Base-by-base conservation (phyloP, 148 eudicot genomes). In the Vaccinium vitisidaea region DNA sequence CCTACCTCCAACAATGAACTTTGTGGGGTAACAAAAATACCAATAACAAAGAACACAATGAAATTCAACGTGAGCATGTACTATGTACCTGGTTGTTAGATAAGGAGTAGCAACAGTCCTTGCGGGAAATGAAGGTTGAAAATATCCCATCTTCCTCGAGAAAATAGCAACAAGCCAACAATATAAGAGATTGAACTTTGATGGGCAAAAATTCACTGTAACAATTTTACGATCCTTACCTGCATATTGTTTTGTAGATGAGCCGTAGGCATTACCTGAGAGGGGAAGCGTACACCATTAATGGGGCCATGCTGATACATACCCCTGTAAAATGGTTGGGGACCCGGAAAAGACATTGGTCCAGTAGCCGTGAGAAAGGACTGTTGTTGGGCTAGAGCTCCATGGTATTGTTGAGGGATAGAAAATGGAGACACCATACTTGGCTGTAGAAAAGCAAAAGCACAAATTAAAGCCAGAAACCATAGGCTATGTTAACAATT, bases 331-430 rank as follows among this genome's bases (percentile, higher is more conserved):
- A 53, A 39, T 18, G 46, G 77, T 73, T 80, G 89, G 53, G 85
- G 25, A 16, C 36, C 80, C 6, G 53, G 67, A 74, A 52, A 58
- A 79, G 87, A 82, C 49, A 77, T 85, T n/a, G 82, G 61, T 12
- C 88, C 97, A 18, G 98, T 97, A 43, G 98, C 98, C 93, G 94
- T 91, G 71, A 92, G 91, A 88, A 97, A 90, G 54, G 95, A 88
- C 80, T 94, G 98, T 63, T 97, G 99, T 83, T 97, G 99, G 75
- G 99, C 97, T 93, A 95, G 89, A 58, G 95, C 96, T 61, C 94
- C 48, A 32, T 90, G 88, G 88, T 97, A 98, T 85, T 94, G 98
- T 87, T 97, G 98, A 90, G 94, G 98, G 75, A 85, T 23, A 77
- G 96, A 84, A 88, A 89, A 97, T 53, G 99, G 98, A 5, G 98